Evolutionary conservation across 148 eudicot species (phyloP).

Genomic region (Fallopia convolvulus): DNA sequence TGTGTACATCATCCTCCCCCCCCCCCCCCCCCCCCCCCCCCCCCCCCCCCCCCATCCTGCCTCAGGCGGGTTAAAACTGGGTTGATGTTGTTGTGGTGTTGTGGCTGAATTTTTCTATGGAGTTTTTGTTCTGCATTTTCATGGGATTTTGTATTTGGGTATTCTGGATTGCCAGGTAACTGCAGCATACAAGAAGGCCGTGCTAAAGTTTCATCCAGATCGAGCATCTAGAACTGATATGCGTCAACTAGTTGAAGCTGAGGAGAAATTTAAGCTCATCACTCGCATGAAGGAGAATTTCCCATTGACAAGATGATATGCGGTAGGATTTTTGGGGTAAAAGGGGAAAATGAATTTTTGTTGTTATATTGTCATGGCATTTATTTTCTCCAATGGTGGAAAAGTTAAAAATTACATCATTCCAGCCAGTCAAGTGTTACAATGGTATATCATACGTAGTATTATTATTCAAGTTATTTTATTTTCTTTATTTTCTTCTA

Average conservation of each 20-base stretch:
- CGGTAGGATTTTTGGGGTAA: not conserved
- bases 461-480: not conserved
- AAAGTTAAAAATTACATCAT: not conserved
- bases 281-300: constrained; percentile 80
- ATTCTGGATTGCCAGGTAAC: constrained; percentile 44
- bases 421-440: not conserved
- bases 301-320: not conserved
- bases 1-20: too few species aligned
- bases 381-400: not conserved
- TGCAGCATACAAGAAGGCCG: constrained; percentile 75
- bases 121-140: not conserved
- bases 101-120: not conserved
- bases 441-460: not conserved
- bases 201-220: constrained; percentile 81
- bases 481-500: not conserved
- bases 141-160: not conserved
- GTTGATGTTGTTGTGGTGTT: too few species aligned
- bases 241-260: constrained; percentile 85
- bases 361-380: not conserved
- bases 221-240: constrained; percentile 57
- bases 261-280: constrained; percentile 91
- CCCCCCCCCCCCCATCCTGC: too few species aligned
- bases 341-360: not conserved
- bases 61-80: too few species aligned
- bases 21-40: too few species aligned